Percentiles rank a stretch among this genome's conserved stretches.
phyloP scores from a whole-genome alignment of 1,139 yeast species.

The Pichia sp. region DNA sequence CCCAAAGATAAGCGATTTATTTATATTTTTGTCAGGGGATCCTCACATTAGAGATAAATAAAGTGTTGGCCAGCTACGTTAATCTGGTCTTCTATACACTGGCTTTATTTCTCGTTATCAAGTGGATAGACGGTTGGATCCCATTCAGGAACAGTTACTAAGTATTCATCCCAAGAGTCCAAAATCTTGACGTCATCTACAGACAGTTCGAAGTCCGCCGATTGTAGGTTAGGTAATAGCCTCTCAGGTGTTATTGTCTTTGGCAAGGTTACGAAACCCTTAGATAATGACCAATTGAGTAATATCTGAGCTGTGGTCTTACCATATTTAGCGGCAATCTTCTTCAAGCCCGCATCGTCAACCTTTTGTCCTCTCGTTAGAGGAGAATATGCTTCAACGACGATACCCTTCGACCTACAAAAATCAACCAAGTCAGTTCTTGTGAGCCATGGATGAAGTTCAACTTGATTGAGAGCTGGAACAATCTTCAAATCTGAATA shows the following conservation, averaged over 20 bases:
- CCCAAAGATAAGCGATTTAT: too few relatives aligned
- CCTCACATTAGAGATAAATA: too few relatives aligned
- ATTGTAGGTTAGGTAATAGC: conserved; percentile 2
- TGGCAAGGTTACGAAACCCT: conserved; percentile 60
- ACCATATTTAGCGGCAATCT: conserved; percentile 32
- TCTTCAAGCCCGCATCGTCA: conserved; percentile 40
- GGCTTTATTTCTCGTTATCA: conserved; percentile 19
- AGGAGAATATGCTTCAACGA: conserved; percentile 50
- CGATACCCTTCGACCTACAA: conserved; percentile 29
- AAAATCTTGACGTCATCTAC: conserved; percentile 1
- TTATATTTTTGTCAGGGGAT: too few relatives aligned
- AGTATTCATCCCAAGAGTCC: conserved; percentile 9
- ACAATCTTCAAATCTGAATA: conserved; percentile 29
- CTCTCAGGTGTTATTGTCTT: conserved; percentile 33
- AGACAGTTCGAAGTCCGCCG: conserved; percentile 1
- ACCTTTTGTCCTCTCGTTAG: conserved; percentile 41
- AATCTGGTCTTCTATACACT: too few relatives aligned
- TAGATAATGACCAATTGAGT: conserved; percentile 38
- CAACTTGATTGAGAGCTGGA: conserved; percentile 47
- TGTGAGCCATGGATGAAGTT: conserved; percentile 44
- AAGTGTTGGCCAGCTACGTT: too few relatives aligned
- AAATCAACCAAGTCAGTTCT: conserved; percentile 33
- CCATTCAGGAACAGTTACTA: conserved; percentile 17
- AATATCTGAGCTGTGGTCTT: conserved; percentile 37
- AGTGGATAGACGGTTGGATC: conserved; percentile 18